phyloP scores from a whole-genome alignment of 805 yeast genomes.

The Yarrowia sp. region DNA sequence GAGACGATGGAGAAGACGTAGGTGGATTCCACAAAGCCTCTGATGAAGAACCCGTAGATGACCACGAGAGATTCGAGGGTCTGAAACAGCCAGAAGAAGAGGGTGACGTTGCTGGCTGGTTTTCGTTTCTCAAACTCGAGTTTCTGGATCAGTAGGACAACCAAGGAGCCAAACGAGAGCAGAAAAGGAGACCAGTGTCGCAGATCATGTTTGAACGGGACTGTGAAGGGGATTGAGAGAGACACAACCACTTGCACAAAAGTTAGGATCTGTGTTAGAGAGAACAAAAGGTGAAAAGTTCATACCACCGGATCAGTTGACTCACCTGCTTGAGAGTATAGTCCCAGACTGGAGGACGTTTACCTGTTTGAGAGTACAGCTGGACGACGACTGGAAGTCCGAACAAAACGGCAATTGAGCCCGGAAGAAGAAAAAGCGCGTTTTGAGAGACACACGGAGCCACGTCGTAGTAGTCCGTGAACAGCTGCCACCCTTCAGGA shows the following conservation, averaged over 20 bases:
- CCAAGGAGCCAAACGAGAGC: not conserved
- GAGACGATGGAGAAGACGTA: not conserved
- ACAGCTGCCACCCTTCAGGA: conserved; percentile 2
- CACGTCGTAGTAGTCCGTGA: conserved; percentile 2
- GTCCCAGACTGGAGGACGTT: not conserved
- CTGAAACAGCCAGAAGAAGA: not conserved
- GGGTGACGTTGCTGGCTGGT: not conserved
- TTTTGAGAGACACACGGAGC: conserved; percentile 2
- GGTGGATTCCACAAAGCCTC: not conserved
- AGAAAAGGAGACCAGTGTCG: conserved; percentile 4
- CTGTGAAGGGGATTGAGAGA: not conserved
- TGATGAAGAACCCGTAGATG: not conserved
- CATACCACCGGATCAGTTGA: not conserved
- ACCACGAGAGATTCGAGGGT: not conserved
- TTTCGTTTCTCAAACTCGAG: not conserved
- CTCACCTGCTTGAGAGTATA: conserved; percentile 9
- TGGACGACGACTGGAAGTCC: not conserved
- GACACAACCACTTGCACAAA: not conserved
- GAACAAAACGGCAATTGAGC: not conserved
- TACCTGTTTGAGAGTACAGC: not conserved
- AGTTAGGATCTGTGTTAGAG: not conserved
- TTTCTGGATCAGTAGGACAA: not conserved
- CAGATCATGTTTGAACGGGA: not conserved
- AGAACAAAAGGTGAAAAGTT: not conserved
- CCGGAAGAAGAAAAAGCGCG: not conserved